These are phyloP conservation scores for Aspergillus ustus DNA, from an alignment of 2,329 filamentous ascomycete genomes.

Conservation along the genomic window DNA sequence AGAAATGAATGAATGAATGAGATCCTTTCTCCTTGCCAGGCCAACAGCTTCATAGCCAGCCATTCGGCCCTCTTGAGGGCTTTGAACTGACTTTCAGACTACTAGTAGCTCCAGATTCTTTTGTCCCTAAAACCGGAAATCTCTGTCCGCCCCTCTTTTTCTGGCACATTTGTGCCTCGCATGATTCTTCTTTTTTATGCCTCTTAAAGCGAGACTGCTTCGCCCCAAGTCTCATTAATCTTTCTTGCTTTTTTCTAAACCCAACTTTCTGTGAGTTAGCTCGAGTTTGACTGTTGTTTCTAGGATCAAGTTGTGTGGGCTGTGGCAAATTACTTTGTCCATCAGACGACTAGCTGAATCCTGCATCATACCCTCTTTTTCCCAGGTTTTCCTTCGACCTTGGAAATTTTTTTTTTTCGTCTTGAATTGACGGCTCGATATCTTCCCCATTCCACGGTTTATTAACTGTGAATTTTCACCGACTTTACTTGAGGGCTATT, in stretches of 20 bases:
- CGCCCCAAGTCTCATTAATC: constrained; percentile 1
- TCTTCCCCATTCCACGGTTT: background rate
- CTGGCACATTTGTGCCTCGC: constrained; percentile 3
- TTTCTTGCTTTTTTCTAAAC: background rate
- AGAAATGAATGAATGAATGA: background rate
- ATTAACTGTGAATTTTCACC: background rate
- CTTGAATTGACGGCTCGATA: background rate
- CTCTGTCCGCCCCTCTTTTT: constrained; percentile 21
- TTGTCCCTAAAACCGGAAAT: constrained; percentile 26
- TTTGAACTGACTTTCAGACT: constrained; percentile 1
- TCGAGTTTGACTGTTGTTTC: constrained; percentile 6
- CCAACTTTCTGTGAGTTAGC: constrained; percentile 21
- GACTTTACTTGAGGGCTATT: background rate
- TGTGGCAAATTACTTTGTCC: constrained; percentile 8
- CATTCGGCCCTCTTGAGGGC: background rate
- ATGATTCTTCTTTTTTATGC: constrained; percentile 7
- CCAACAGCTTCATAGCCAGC: background rate
- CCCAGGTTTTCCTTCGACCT: background rate
- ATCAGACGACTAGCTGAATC: constrained; percentile 13
- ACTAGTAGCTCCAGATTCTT: constrained; percentile 1
- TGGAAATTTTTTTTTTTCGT: background rate
- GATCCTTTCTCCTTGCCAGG: background rate
- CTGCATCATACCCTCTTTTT: constrained; percentile 1
- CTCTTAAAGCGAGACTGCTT: constrained; percentile 10
- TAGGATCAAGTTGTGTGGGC: constrained; percentile 1